Percentiles rank a stretch among this genome's conserved stretches.
Conservation (phyloP, 176 grass and related monocot species). For the Eragrostis nindensis region DNA sequence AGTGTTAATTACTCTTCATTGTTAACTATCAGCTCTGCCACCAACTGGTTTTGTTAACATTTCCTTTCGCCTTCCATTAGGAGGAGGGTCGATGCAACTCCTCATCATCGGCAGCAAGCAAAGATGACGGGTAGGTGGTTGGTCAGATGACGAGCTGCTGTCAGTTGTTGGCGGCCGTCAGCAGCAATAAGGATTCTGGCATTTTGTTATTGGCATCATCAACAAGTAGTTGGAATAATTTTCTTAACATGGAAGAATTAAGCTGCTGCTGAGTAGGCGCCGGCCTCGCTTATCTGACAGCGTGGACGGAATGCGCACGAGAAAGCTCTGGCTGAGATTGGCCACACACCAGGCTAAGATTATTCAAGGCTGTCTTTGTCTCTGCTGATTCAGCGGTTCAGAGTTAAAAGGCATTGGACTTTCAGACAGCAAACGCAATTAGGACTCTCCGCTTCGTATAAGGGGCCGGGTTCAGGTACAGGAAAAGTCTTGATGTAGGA, state of each 20-base stretch:
- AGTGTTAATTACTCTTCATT: background rate
- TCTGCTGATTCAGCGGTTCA: slow-evolving; percentile 28
- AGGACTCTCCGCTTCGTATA: background rate
- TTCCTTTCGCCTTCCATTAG: background rate
- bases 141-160: slow-evolving; percentile 24
- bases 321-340: background rate
- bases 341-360: background rate
- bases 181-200: slow-evolving; percentile 6
- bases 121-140: background rate
- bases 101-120: background rate
- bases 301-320: background rate
- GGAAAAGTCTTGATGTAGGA: no score
- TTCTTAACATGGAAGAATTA: background rate
- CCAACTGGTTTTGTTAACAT: background rate
- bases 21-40: background rate
- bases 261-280: slow-evolving; percentile 26
- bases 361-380: slow-evolving; percentile 7
- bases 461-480: background rate
- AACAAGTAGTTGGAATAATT: slow-evolving; percentile 32
- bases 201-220: slow-evolving; percentile 15
- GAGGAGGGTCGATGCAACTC: background rate
- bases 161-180: slow-evolving; percentile 28
- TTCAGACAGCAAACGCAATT: slow-evolving; percentile 9
- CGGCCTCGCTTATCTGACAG: slow-evolving; percentile 25
- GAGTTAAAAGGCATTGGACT: background rate